A percentile compares a stretch with the other conserved stretches of the same genome.
Conservation (phyloP, 2,329 filamentous ascomycete species). For the Thielaviopsis euricoi region DNA sequence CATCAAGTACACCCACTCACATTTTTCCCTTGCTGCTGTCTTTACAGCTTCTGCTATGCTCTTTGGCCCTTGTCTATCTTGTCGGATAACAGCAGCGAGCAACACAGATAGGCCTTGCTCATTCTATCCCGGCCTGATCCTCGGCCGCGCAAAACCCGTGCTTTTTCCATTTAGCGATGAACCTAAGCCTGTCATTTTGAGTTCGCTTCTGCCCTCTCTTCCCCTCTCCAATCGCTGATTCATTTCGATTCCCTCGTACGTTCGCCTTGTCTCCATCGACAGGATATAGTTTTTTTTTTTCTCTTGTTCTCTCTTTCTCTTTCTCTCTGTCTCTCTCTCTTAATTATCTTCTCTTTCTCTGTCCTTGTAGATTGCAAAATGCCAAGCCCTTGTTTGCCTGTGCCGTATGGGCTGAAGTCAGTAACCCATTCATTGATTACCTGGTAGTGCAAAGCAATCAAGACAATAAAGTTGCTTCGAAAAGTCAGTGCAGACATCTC, state of each 20-base stretch:
- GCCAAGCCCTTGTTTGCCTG: background rate
- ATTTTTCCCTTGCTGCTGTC: background rate
- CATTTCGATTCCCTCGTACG: too few relatives aligned
- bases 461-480: too few relatives aligned
- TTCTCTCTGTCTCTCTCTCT: too few relatives aligned
- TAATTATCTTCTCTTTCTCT: too few relatives aligned
- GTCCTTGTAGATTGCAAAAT: background rate
- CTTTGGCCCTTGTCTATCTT: background rate
- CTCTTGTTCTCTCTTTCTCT: background rate
- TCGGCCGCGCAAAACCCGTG: background rate
- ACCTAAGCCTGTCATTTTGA: background rate
- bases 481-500: too few relatives aligned
- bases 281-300: background rate
- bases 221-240: too few relatives aligned
- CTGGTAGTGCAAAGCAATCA: too few relatives aligned
- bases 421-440: too few relatives aligned
- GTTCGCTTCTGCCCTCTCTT: background rate
- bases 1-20: too few relatives aligned
- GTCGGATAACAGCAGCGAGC: too few relatives aligned
- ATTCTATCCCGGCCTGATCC: background rate
- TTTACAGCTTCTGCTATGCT: background rate
- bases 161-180: background rate
- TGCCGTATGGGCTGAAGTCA: background rate
- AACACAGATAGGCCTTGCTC: too few relatives aligned
- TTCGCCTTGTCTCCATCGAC: background rate